Evolutionary conservation across 2,329 filamentous ascomycete genomes (phyloP), one percentile per base, ranked within the genome.

Genomic region (Paecilomyces sp.): DNA sequence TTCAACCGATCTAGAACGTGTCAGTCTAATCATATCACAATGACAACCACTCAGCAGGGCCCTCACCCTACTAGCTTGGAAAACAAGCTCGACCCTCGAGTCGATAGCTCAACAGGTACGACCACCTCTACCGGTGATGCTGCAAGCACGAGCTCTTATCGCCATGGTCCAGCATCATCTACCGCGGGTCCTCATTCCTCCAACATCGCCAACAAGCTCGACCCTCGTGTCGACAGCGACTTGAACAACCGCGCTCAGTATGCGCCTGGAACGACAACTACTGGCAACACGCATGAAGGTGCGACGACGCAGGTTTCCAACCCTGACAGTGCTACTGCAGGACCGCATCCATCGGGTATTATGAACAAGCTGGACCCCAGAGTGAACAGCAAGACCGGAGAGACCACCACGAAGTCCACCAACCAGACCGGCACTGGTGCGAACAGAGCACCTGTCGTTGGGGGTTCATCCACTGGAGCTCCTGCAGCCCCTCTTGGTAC

Each of bases 141-240:
- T 11, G 51, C 51, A 5, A 30, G 28, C 22, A 15, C 22, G 22
- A 64, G 31, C 28, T 24, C 18, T 12, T 47, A 31, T 30, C 4
- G 57, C 61, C 24, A 13, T 33, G 57, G 33, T 18, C 56, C 28
- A 57, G 57, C 31, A 8, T 31, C 54, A 13, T n/a, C 54, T 47
- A 64, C 52, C 25, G 59, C 64, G 25, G 79, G 79, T 8, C 75
- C 76, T 9, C 77, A 82, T 66, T 65, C 60, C 58, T 75, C 71
- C n/a, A 75, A 76, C 54, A 56, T 72, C 12, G 72, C 72, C 18
- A 84, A 84, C 69, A 77, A 79, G 58, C 31, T 57, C 3, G 65
- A 66, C 56, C 65, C 65, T 36, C 58, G 64, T 2, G 60, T 66
- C 12, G 67, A 75, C 60, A 70, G 64, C 50, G 69, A 72, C 57